phyloP scores from a whole-genome alignment of 805 yeast genomes.

The Lachancea dasiensis region DNA sequence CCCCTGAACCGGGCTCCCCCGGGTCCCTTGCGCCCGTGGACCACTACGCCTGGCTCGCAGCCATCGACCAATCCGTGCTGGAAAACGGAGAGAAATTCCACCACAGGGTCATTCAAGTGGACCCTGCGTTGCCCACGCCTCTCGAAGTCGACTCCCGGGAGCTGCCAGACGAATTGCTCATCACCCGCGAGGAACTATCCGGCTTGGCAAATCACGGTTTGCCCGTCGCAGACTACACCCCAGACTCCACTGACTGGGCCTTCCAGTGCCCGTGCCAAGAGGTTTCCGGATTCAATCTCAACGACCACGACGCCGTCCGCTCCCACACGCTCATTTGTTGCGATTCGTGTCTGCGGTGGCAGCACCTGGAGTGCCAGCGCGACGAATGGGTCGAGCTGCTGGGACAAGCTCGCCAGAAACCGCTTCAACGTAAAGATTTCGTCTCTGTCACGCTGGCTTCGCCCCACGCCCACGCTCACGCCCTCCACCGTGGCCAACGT shows the following conservation, averaged over 20 bases:
- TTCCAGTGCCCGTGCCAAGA: constrained; percentile 27
- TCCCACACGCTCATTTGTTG: constrained; percentile 27
- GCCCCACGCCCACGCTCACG: too few species aligned
- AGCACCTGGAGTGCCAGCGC: constrained; percentile 30
- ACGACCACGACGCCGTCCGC: constrained; percentile 12
- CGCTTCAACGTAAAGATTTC: constrained; percentile 9
- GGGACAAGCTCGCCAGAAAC: constrained; percentile 5
- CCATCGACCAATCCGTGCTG: constrained; percentile 13
- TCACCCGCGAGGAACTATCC: constrained; percentile 23
- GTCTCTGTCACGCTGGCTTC: constrained; percentile 21
- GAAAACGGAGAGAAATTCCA: constrained; percentile 14
- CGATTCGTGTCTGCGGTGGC: constrained; percentile 31
- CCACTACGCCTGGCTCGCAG: constrained; percentile 1
- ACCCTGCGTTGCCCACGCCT: constrained; percentile 10
- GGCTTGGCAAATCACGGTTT: constrained; percentile 19
- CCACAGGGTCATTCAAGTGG: constrained; percentile 7
- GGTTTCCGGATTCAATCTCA: constrained; percentile 6
- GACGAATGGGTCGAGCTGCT: constrained; percentile 11
- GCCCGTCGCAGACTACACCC: constrained; percentile 12
- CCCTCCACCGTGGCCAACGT: constrained; percentile 9
- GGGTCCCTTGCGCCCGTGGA: not conserved
- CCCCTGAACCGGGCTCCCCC: not conserved
- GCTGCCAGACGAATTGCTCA: constrained; percentile 25
- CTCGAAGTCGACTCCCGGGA: constrained; percentile 15
- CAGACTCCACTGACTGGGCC: constrained; percentile 27